Evolutionary conservation across 306 rosid species (phyloP), one percentile per base, ranked within the genome.

Genomic region (Glycine latifolia): DNA sequence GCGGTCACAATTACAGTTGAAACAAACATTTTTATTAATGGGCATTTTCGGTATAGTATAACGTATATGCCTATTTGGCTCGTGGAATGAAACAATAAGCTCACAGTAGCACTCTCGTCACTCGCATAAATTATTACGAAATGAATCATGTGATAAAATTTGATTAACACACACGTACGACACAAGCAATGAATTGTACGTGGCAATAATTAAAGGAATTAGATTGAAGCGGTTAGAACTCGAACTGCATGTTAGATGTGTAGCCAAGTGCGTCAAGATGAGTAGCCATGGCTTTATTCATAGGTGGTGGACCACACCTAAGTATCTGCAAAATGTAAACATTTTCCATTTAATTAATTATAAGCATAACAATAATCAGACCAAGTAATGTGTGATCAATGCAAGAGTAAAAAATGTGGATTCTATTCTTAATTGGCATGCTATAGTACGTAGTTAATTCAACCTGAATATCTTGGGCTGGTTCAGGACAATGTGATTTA

Each of bases 231-330:
- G 48, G 48, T 78, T 75, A 87, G 84, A 85, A 85, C 75, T 86
- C 82, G 47, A 86, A 86, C 62, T 84, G 89, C 91, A 86, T 89
- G 9, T 72, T n/a, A 67, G 85, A 10, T 37, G 85, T 39, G 83
- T 89, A 89, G 65, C 85, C 89, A 72, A 89, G 91, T 66, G 77
- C 84, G 2, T 82, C 50, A 68, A 89, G 91, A 60, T 84, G 83
- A 79, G 66, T 47, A 20, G 77, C 84, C 85, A 89, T 86, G 65
- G 91, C 89, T 39, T 55, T 76, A 53, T 86, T 89, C 91, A 89
- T 89, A 3, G 77, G 82, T 47, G 87, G 88, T 79, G 89, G 91
- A 20, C 91, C 91, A 12, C 91, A 88, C 71, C 87, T 84, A n/a
- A 84, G 84, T 74, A 88, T 82, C 91, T 88, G 84, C 35, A 43